phyloP scores from a whole-genome alignment of 1,284 basidiomycete genomes.

The Sanghuangporus baumii region DNA sequence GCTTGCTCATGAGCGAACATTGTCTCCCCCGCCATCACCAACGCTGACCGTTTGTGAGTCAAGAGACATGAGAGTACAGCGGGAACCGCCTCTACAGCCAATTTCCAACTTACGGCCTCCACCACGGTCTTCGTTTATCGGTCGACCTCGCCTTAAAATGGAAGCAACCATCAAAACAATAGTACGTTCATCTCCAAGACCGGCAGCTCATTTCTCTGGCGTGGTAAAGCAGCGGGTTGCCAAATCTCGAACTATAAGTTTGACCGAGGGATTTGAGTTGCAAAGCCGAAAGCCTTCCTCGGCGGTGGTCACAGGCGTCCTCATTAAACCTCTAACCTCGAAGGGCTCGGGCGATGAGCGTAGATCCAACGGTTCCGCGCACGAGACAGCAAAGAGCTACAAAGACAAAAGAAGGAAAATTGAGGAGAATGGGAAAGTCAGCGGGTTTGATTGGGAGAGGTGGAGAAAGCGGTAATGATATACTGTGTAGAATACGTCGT shows the following conservation, averaged over 20 bases:
- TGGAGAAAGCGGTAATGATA: slow-evolving; percentile 6
- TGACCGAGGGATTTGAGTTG: background rate
- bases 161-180: background rate
- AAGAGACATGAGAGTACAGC: background rate
- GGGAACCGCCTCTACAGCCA: background rate
- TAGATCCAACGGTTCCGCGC: background rate
- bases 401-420: background rate
- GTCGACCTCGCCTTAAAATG: slow-evolving; percentile 3
- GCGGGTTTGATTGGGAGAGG: slow-evolving; percentile 10
- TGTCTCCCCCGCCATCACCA: background rate
- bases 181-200: background rate
- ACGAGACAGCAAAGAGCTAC: background rate
- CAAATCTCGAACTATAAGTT: background rate
- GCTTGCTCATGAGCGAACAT: background rate
- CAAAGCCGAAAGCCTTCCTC: background rate
- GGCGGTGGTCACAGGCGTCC: background rate
- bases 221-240: background rate
- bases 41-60: background rate
- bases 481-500: background rate
- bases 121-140: background rate
- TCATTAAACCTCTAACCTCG: background rate
- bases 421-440: background rate
- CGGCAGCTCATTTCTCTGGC: background rate
- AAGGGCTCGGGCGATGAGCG: background rate
- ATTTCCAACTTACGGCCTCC: background rate